Evolutionary conservation across 2,329 filamentous ascomycete genomes (phyloP).

Genomic region (Claviceps citrina): DNA sequence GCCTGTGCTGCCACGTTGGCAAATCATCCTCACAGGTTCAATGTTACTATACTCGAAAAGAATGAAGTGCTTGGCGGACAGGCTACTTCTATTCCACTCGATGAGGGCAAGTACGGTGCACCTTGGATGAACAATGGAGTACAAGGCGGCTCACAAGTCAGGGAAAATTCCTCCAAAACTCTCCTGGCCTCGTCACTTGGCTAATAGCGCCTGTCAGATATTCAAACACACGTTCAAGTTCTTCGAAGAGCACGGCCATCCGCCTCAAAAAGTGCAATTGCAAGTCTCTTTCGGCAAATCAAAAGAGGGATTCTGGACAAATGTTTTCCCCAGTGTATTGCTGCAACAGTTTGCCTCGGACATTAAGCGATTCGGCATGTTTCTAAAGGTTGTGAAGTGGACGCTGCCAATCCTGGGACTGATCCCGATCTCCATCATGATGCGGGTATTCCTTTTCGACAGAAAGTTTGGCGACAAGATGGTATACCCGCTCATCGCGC

Average conservation of each 20-base stretch:
- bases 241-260: constrained; percentile 41
- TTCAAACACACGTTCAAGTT: constrained; percentile 54
- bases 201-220: constrained; percentile 26
- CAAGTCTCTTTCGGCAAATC: constrained; percentile 50
- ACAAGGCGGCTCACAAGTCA: constrained; percentile 36
- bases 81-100: constrained; percentile 42
- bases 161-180: neutral
- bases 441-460: constrained; percentile 53
- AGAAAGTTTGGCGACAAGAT: constrained; percentile 57
- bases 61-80: constrained; percentile 44
- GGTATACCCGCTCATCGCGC: constrained; percentile 53
- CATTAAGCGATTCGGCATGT: constrained; percentile 38
- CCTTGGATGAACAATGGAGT: constrained; percentile 49
- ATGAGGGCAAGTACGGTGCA: constrained; percentile 40
- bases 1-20: constrained; percentile 52
- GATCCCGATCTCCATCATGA: constrained; percentile 47
- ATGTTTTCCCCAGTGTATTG: constrained; percentile 46
- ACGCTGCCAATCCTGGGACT: constrained; percentile 45
- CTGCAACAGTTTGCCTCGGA: constrained; percentile 39
- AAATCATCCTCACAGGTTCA: constrained; percentile 49
- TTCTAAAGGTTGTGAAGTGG: constrained; percentile 42
- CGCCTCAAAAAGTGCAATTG: constrained; percentile 41
- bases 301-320: constrained; percentile 45
- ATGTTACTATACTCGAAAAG: constrained; percentile 46
- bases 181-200: neutral